Base-by-base conservation (phyloP, 129 eudicot species). In the Flaveria linearis region DNA sequence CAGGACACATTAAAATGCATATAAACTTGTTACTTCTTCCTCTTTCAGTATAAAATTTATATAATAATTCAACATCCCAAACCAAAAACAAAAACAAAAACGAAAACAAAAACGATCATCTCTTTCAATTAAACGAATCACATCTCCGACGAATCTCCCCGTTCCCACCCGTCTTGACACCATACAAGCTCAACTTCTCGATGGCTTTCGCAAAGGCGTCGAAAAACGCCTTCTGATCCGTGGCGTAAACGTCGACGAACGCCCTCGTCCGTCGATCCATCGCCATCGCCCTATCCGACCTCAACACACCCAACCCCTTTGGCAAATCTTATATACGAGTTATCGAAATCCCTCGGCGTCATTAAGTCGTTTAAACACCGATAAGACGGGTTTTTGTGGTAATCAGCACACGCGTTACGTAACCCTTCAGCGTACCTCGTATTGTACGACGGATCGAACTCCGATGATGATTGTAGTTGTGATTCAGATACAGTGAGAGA, bases 351-450 rank as follows among this genome's bases (percentile, higher is more conserved):
- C 73, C 88, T 67, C 2, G 96, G 96, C 1, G 90, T 92, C 86
- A 90, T 90, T 0, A 88, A 74, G 55, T 92, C 98, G 58, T 92
- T 92, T 92, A 60, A 90, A 88, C 62, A 92, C 95, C 9, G 96
- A 88, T n/a, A 90, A 9, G 86, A 75, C 0, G 96, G 95, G 8
- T 90, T 80, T n/a, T 76, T 77, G 14, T 43, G 69, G 77, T 74
- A 93, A 68, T 86, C 80, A 0, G 70, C 75, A 73, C 98, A 90
- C 0, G 97, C 97, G 20, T 78, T 76, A 36, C 85, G 60, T 57
- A 92, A 62, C 0, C 86, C 91, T 1, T 61, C 36, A 0, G 96
- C 91, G 74, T 84, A 86, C 61, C 85, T 4, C 82, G 86, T 62
- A 90, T 90, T 25, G 76, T 36, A 81, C 0, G 88, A 75, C 25